Base-by-base conservation (phyloP, 2,329 filamentous ascomycete genomes). In the Colletotrichum eremochloae region DNA sequence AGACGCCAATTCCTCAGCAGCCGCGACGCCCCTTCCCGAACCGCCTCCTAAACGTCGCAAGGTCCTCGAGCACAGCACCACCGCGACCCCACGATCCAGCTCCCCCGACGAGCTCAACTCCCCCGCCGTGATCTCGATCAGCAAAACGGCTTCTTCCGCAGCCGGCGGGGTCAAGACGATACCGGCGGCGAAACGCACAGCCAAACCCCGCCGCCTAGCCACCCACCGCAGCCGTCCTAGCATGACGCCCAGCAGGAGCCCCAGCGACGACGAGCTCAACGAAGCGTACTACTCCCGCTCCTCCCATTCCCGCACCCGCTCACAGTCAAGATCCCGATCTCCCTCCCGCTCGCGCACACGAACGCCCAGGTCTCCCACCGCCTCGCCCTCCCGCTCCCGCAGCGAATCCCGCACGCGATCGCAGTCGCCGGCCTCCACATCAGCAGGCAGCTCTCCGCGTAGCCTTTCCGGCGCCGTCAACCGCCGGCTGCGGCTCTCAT, bases 51-150 rank as follows among this genome's bases (percentile, higher is more conserved):
- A 85, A 74, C 80, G 83, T 42, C 82, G 84, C 71, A 82, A 81
- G 76, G 78, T 84, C 46, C 76, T 79, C 72, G 81, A 84, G 62
- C 84, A 83, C 67, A 84, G 81, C 75, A 77, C 79, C 63, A 80
- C 79, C 63, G 80, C 82, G 76, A 82, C 82, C 11, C 81, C 82
- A 12, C 79, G 80, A 46, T 84, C 85, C 76, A 82, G 81, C 71
- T 85, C 83, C 44, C 84, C 87, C 9, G 86, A 88, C 72, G 85
- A 87, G 48, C 74, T 72, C 20, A 67, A 50, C 48, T 58, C 46
- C 38, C 38, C 62, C 6, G 40, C 62, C 50, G 50, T 58, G 5
- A 31, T 65, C 29, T 20, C 36, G 29, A 46, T n/a, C n/a, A 40
- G 33, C 20, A 48, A 48, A 52, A 31, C 33, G 18, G 57, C 63